Evolutionary conservation across 2,329 filamentous ascomycete species (phyloP), one percentile per base, ranked within the genome.

Genomic region (Pseudogymnoascus sp.): DNA sequence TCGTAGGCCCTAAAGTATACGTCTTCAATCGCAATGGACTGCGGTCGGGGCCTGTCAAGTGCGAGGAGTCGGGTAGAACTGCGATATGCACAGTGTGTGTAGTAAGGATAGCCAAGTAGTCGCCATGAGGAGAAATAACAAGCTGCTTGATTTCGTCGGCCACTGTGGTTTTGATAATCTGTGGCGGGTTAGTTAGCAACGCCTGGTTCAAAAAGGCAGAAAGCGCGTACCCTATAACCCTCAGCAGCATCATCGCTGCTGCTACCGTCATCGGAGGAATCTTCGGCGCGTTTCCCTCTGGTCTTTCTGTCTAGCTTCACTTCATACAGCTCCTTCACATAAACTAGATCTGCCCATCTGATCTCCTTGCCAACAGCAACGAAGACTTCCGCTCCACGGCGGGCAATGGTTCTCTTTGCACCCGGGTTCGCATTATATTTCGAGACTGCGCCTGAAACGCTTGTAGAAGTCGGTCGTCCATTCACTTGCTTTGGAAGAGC

Each of bases 1-100:
- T 91, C 2, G 91, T 95, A 30, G 92, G 91, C 1, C 93, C 93
- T n/a, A 97, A 80, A 18, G 93, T 93, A 75, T 90, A 95, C 60
- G 90, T 90, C 73, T 90, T 95, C 30, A 92, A 80, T 70, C 89
- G 90, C 68, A 96, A 79, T 4, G 87, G 84, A 8, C 82, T 79
- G 54, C 75, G 78, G 69, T 93, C 90, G 50, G 81, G 79, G 62
- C 84, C 82, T 14, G 84, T 85, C 32, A 97, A 83, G 68, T 92
- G 87, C 7, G 88, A 85, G 0, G 88, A 79, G 66, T 95, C 88
- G 25, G 93, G 93, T 4, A 97, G 79, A n/a, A 92, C 78, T 61
- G 90, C 87, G 67, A 97, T 86, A 70, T 96, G 91, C 41, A 96
- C 84, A 1, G 91, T 97, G 70, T 97, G 89, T 8, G 87, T 84